Percentiles rank a stretch among this genome's conserved stretches.
phyloP scores from a whole-genome alignment of 768 basidiomycete species.

The Lyophyllum semitale region DNA sequence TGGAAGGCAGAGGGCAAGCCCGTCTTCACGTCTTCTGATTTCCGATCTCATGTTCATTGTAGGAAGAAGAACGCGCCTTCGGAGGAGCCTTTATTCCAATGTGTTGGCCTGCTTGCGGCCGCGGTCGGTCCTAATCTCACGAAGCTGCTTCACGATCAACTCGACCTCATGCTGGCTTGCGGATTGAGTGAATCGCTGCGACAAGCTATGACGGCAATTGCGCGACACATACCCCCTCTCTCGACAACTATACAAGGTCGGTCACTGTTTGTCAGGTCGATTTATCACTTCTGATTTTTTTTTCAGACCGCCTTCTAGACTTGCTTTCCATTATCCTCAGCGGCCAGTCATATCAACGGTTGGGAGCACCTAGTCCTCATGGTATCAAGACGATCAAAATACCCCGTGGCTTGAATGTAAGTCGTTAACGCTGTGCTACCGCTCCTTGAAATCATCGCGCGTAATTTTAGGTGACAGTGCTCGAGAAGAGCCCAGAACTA shows the following conservation, averaged over 20 bases:
- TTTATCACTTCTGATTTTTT: background rate
- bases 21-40: background rate
- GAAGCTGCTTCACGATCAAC: slow-evolving; percentile 92
- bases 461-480: slow-evolving; percentile 38
- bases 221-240: slow-evolving; percentile 87
- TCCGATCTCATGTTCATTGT: background rate
- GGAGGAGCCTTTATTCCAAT: slow-evolving; percentile 96
- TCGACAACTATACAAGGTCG: slow-evolving; percentile 90
- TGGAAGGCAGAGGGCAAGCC: slow-evolving; percentile 82
- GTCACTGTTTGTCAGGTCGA: slow-evolving; percentile 5
- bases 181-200: slow-evolving; percentile 89
- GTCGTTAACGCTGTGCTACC: slow-evolving; percentile 32
- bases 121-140: slow-evolving; percentile 97
- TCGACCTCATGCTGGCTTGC: slow-evolving; percentile 95
- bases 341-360: slow-evolving; percentile 83
- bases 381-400: slow-evolving; percentile 51
- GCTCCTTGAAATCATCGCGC: background rate
- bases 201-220: slow-evolving; percentile 82
- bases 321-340: slow-evolving; percentile 78
- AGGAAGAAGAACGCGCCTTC: slow-evolving; percentile 89
- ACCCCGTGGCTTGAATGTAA: slow-evolving; percentile 52
- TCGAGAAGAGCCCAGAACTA: slow-evolving; percentile 65
- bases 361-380: slow-evolving; percentile 77
- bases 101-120: slow-evolving; percentile 92
- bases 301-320: slow-evolving; percentile 84